These are phyloP conservation scores for Xylaria intraflava DNA, from an alignment of 495 filamentous ascomycete genomes.

Conservation along the genomic window DNA sequence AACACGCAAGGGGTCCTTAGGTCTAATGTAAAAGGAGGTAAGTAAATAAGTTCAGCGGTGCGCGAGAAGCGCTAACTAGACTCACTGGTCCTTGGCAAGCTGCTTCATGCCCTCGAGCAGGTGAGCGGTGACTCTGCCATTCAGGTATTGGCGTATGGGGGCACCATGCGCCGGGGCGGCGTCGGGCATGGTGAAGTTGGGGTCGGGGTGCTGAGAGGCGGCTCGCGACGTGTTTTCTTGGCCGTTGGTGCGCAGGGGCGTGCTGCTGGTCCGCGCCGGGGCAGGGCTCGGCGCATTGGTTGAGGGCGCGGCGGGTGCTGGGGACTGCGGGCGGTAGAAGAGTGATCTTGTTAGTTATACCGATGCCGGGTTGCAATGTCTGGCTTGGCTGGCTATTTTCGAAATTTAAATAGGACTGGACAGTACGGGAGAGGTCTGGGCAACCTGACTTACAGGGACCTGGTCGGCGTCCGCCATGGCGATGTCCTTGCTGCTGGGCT, in stretches of 20 bases:
- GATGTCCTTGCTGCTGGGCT: constrained; percentile 4
- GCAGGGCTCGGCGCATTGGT: constrained; percentile 36
- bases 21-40: constrained; percentile 36
- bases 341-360: constrained; percentile 11
- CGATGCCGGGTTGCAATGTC: no score
- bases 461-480: constrained; percentile 13
- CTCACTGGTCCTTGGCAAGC: constrained; percentile 76
- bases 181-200: constrained; percentile 43
- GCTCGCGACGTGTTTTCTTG: constrained; percentile 33
- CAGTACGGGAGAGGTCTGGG: not conserved
- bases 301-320: constrained; percentile 20
- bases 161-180: constrained; percentile 65
- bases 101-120: constrained; percentile 90
- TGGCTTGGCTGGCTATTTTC: not conserved
- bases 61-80: constrained; percentile 11
- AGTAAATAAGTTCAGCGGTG: not conserved
- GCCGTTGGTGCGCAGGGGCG: constrained; percentile 24
- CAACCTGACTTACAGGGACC: constrained; percentile 14
- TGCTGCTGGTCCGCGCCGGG: constrained; percentile 36
- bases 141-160: constrained; percentile 81
- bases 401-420: not conserved
- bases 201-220: constrained; percentile 47
- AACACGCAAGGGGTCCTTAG: constrained; percentile 76
- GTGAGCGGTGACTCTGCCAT: constrained; percentile 75
- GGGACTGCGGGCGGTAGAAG: constrained; percentile 15